phyloP scores from a whole-genome alignment of 352 stramenopile species.

The Pythium pectinolyticum region DNA sequence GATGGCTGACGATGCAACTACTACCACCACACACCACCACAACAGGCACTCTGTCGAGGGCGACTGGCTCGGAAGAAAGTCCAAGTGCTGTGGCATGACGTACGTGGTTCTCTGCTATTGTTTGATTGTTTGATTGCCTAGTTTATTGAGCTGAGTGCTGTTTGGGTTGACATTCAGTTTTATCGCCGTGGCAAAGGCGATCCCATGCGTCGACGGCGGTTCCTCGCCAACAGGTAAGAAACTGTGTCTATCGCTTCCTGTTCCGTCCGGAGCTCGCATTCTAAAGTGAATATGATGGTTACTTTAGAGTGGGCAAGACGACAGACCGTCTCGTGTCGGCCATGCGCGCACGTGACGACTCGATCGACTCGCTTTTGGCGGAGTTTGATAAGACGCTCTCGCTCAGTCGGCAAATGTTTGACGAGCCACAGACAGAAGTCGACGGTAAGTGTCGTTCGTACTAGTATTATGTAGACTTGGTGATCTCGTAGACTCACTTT shows the following conservation, averaged over 20 bases:
- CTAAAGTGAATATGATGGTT: not conserved
- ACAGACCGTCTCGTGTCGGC: slow-evolving; percentile 56
- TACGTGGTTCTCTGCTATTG: not conserved
- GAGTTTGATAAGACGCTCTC: slow-evolving; percentile 74
- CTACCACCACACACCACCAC: not conserved
- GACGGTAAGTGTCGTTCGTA: slow-evolving; percentile 22
- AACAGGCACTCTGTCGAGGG: slow-evolving; percentile 16
- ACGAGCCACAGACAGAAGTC: slow-evolving; percentile 45
- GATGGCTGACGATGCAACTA: too few species aligned
- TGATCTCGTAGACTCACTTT: slow-evolving; percentile 50
- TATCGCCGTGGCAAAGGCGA: slow-evolving; percentile 68
- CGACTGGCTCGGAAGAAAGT: slow-evolving; percentile 1
- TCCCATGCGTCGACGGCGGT: slow-evolving; percentile 42
- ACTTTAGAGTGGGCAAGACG: slow-evolving; percentile 52
- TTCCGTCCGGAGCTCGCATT: not conserved
- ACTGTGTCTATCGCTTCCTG: not conserved
- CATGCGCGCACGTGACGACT: slow-evolving; percentile 69
- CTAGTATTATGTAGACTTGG: slow-evolving; percentile 2
- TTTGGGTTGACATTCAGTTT: slow-evolving; percentile 43
- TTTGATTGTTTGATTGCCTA: not conserved
- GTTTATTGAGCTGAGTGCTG: not conserved
- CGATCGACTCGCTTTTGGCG: slow-evolving; percentile 74
- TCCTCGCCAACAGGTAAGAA: slow-evolving; percentile 65
- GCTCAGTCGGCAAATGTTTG: slow-evolving; percentile 70
- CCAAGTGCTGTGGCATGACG: slow-evolving; percentile 19